Conservation (phyloP, 2,329 filamentous ascomycete genomes). For the Colletotrichum tofieldiae region DNA sequence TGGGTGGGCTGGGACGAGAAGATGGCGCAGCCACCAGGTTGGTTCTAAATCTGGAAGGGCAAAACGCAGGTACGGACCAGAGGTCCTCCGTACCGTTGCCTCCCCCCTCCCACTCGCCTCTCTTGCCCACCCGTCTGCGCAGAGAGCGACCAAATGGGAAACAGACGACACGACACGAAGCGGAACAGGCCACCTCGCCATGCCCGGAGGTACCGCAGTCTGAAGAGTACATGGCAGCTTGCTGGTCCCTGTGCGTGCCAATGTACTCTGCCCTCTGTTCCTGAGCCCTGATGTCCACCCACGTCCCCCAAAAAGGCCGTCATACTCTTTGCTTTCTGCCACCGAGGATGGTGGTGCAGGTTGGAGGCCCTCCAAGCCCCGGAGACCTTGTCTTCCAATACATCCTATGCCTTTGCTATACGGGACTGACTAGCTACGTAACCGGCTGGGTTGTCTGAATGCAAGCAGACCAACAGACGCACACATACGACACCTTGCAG, state of each 20-base stretch:
- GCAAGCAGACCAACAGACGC: slow-evolving; percentile 16
- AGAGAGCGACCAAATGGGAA: slow-evolving; percentile 19
- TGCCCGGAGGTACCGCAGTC: slow-evolving; percentile 40
- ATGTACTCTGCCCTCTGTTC: slow-evolving; percentile 28
- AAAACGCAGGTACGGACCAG: slow-evolving; percentile 37
- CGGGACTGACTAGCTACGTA: not conserved
- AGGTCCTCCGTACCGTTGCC: slow-evolving; percentile 11
- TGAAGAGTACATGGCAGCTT: slow-evolving; percentile 35
- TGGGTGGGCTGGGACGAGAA: slow-evolving; percentile 42
- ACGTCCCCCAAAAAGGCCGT: not conserved
- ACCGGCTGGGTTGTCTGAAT: not conserved
- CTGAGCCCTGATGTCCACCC: slow-evolving; percentile 22
- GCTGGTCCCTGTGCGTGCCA: slow-evolving; percentile 29
- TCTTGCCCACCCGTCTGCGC: not conserved
- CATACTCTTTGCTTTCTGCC: not conserved
- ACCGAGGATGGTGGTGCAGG: not conserved
- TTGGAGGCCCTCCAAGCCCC: slow-evolving; percentile 30
- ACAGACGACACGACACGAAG: no score
- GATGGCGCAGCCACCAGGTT: slow-evolving; percentile 55
- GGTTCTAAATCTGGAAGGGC: slow-evolving; percentile 57
- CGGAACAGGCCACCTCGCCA: slow-evolving; percentile 6
- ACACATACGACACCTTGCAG: slow-evolving; percentile 41
- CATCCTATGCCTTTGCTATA: not conserved
- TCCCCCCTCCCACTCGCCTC: not conserved
- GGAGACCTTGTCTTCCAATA: slow-evolving; percentile 8